Percentiles rank a stretch among this genome's conserved stretches.
Evolutionary conservation across 768 basidiomycete genomes (phyloP).

Genomic region (Cubamyces lactineus): DNA sequence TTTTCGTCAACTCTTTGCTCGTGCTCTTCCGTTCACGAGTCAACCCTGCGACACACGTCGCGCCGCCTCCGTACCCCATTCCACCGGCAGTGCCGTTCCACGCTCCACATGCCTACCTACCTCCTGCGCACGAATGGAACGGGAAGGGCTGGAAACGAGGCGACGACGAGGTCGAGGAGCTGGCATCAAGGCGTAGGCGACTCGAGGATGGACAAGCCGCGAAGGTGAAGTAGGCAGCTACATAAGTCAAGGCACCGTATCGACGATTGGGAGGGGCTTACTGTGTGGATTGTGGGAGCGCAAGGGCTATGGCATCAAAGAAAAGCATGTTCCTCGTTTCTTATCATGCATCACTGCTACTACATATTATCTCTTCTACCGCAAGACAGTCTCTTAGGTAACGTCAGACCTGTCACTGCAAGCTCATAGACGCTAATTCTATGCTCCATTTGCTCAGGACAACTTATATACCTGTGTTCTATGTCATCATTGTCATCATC

Average conservation of each 20-base stretch:
- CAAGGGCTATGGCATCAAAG: neutral
- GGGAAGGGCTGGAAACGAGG: constrained; percentile 39
- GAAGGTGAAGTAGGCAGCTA: constrained; percentile 26
- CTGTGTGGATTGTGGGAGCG: neutral
- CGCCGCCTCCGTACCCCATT: constrained; percentile 39
- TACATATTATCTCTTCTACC: constrained; percentile 4
- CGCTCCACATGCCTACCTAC: constrained; percentile 53
- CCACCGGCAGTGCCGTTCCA: constrained; percentile 46
- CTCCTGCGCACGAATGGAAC: constrained; percentile 51
- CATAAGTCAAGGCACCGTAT: neutral
- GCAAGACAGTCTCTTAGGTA: neutral
- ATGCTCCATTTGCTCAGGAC: neutral
- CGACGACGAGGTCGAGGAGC: constrained; percentile 10
- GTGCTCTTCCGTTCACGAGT: constrained; percentile 75
- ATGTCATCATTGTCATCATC: neutral
- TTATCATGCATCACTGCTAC: constrained; percentile 11
- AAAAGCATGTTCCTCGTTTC: neutral
- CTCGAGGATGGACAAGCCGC: constrained; percentile 31
- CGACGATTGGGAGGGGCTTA: neutral
- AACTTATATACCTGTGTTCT: constrained; percentile 3
- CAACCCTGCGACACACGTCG: constrained; percentile 35
- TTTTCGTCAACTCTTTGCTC: constrained; percentile 81
- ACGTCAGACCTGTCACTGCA: neutral
- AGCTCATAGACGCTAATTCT: neutral
- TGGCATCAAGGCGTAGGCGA: constrained; percentile 29